These are phyloP conservation scores for Neohortaea acidophila DNA, from an alignment of 495 filamentous ascomycete genomes.

Conservation along the genomic window DNA sequence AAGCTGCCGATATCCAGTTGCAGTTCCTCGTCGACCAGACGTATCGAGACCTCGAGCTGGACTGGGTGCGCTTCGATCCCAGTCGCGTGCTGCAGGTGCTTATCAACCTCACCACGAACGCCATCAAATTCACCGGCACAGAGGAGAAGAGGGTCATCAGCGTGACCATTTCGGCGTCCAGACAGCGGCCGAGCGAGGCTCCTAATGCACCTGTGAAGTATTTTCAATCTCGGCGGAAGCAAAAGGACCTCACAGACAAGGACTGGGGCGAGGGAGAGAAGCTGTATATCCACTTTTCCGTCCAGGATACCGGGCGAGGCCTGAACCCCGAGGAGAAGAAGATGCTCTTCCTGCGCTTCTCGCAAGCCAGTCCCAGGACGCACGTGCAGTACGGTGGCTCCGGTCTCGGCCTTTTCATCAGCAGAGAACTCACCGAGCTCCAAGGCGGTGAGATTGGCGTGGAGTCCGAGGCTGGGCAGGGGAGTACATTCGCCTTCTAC, in stretches of 20 bases:
- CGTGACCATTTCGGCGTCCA: constrained; percentile 54
- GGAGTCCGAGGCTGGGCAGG: constrained; percentile 49
- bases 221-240: constrained; percentile 25
- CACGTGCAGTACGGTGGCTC: constrained; percentile 72
- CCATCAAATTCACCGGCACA: constrained; percentile 33
- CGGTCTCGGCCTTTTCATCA: constrained; percentile 73
- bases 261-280: constrained; percentile 59
- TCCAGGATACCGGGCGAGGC: constrained; percentile 66
- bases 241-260: constrained; percentile 29
- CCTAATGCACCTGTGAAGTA: constrained; percentile 26
- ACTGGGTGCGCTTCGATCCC: constrained; percentile 59
- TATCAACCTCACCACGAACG: constrained; percentile 36
- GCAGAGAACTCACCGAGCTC: constrained; percentile 57
- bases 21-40: constrained; percentile 44
- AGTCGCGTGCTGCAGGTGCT: constrained; percentile 56
- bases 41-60: constrained; percentile 37
- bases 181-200: constrained; percentile 34
- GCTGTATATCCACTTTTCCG: constrained; percentile 55
- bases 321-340: constrained; percentile 58
- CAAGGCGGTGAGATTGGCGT: constrained; percentile 79
- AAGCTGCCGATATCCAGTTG: constrained; percentile 51
- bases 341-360: constrained; percentile 65
- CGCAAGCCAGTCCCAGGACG: constrained; percentile 61
- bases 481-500: constrained; percentile 78
- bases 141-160: constrained; percentile 45